Base-by-base conservation (phyloP, 1,284 basidiomycete species). In the Coniferiporia sulphurascens region DNA sequence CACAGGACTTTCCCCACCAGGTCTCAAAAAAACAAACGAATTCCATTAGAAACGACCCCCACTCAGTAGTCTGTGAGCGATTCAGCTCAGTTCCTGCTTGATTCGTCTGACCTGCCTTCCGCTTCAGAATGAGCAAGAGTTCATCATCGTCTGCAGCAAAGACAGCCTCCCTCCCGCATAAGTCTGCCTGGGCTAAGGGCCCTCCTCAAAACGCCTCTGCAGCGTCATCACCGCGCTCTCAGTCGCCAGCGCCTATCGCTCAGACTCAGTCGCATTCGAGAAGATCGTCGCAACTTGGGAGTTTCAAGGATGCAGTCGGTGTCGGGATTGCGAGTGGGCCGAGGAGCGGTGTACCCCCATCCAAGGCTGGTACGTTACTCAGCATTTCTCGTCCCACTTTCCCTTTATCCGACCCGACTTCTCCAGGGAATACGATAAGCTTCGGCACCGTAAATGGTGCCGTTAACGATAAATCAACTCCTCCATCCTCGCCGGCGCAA, bases 121-220 rank as follows among this genome's bases (percentile, higher is more conserved):
- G 27, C 36, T 6, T 8, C 65, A 90, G 88, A 89, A 91, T 91
- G 89, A 91, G 86, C 88, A 91, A 87, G 84, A 81, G 82, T 75
- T 84, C 87, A 67, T 82, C 85, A 75, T 78, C 80, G 74, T 76
- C 87, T 76, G 76, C 76, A 78, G 70, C 83, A 74, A 89, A 86
- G 83, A 83, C 77, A 78, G 78, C 81, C 74, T 82, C 80, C 80
- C 82, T 87, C 75, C 74, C 86, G 70, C 71, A 79, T 77, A 82
- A 84, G 79, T 90, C 87, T 76, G 89, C 89, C 79, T 91, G 89
- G 89, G 76, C 86, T 76, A 87, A 75, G 80, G 89, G 89, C 72
- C 89, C 89, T 60, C 89, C 89, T 59, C 78, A 79, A 74, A 79
- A 72, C 64, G 75, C 82, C 61, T 74, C 81, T 60, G 66, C 73